Evolutionary conservation across 2,329 filamentous ascomycete species (phyloP), one percentile per base, ranked within the genome.

Genomic region (Colletotrichum chrysophilum): DNA sequence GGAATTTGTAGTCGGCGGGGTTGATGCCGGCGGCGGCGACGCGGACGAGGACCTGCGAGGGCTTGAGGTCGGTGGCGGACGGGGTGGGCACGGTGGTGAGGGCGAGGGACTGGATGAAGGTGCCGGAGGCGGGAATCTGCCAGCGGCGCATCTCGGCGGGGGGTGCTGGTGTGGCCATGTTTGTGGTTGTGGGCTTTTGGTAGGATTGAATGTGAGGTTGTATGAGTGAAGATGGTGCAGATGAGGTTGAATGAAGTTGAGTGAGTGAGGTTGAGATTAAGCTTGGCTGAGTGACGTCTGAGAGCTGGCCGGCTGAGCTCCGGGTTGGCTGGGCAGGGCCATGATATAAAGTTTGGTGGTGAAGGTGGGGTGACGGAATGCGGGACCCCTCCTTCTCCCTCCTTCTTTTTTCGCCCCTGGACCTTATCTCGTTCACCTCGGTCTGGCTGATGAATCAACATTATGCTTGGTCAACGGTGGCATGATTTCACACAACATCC

Each of bases 1-100:
- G 79, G 6, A 88, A 62, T 76, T 90, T 90, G 85, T 86, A 86
- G 80, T 90, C 89, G 72, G 86, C 85, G 0, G 88, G 89, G 79
- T 91, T 90, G 38, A 89, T 80, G 7, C 84, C 81, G 2, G 85
- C 83, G 77, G 85, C 83, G 71, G 83, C 79, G 70, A 90, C 87
- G 68, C 84, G 80, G 66, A 90, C 81, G 58, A 89, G 83, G 66
- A 88, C 81, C 55, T 86, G 78, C 64, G 82, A 81, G 34, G 73
- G 60, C 5, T 79, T 80, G 16, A 84, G 78, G 9, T 78, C 77
- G n/a, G 71, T 61, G 7, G 78, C 79, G 7, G 83, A 77, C 7
- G 80, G 76, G 8, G 81, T 79, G 21, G 74, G 74, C 32, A 79
- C 76, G 69, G 78, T 71, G 34, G 79, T 79, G 65, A 84, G 78